Evolutionary conservation across 1,284 basidiomycete genomes (phyloP).

Genomic region (Ustanciosporium gigantosporum): DNA sequence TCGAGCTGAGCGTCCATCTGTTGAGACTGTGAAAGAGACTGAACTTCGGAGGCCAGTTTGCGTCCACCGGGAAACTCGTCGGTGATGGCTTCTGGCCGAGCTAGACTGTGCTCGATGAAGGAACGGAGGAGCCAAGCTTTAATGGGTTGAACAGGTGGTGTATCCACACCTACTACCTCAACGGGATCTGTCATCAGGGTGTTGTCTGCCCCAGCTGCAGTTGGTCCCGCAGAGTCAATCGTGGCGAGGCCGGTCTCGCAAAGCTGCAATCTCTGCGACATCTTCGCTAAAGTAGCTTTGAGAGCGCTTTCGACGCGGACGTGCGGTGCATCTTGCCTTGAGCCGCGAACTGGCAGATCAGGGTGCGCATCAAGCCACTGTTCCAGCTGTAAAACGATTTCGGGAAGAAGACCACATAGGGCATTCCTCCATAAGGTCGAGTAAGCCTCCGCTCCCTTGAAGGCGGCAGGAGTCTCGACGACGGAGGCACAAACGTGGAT

Average conservation of each 20-base stretch:
- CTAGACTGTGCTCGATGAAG: slow-evolving; percentile 29
- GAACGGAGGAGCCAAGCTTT: slow-evolving; percentile 36
- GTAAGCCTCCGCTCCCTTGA: slow-evolving; percentile 27
- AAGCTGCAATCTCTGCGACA: slow-evolving; percentile 9
- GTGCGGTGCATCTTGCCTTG: slow-evolving; percentile 25
- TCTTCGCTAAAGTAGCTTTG: slow-evolving; percentile 15
- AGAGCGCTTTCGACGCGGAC: slow-evolving; percentile 27
- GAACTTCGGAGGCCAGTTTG: slow-evolving; percentile 35
- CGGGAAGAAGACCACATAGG: slow-evolving; percentile 34
- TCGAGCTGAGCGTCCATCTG: slow-evolving; percentile 36
- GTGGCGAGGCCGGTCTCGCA: slow-evolving; percentile 15
- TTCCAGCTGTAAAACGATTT: slow-evolving; percentile 31
- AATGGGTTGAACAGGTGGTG: slow-evolving; percentile 25
- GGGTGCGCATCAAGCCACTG: slow-evolving; percentile 33
- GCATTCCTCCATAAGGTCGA: slow-evolving; percentile 31
- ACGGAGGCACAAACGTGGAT: slow-evolving; percentile 30
- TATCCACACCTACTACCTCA: slow-evolving; percentile 20
- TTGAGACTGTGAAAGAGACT: slow-evolving; percentile 27
- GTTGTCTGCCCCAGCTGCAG: not conserved
- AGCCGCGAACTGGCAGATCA: slow-evolving; percentile 17
- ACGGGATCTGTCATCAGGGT: too few species aligned
- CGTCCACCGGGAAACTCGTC: slow-evolving; percentile 35
- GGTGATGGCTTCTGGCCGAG: slow-evolving; percentile 33
- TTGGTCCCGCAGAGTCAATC: not conserved
- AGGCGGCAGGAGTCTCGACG: slow-evolving; percentile 12